Percentiles rank a stretch among this genome's conserved stretches.
phyloP scores from a whole-genome alignment of 2,329 filamentous ascomycete genomes.

The Cryphonectria parasitica region DNA sequence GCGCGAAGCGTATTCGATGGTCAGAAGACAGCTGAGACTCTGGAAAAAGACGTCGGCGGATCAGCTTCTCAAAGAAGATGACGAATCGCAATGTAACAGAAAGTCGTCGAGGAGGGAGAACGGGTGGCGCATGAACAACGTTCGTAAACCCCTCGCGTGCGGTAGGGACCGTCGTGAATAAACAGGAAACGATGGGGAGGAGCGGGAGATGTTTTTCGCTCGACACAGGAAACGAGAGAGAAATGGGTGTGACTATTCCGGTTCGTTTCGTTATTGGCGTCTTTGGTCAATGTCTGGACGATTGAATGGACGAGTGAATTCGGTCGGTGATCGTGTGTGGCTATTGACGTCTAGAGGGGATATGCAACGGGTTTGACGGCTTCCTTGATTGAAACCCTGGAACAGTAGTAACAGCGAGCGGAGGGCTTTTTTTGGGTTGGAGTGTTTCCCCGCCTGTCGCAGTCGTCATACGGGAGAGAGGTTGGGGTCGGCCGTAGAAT shows the following conservation, averaged over 20 bases:
- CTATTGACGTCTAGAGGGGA: not conserved
- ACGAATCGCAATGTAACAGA: slow-evolving; percentile 14
- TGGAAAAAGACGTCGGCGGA: slow-evolving; percentile 1
- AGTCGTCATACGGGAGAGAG: slow-evolving; percentile 24
- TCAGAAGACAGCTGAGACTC: not conserved
- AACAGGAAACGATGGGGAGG: slow-evolving; percentile 18
- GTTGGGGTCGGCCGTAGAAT: not conserved
- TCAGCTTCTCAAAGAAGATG: slow-evolving; percentile 13
- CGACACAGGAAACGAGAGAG: not conserved
- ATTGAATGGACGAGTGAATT: slow-evolving; percentile 1
- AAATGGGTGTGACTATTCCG: not conserved
- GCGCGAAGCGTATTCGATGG: not conserved
- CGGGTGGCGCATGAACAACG: slow-evolving; percentile 24
- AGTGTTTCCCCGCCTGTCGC: slow-evolving; percentile 20
- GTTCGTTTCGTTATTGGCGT: not conserved
- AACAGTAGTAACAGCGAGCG: slow-evolving; percentile 13
- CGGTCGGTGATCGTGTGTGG: slow-evolving; percentile 16
- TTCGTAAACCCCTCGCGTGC: slow-evolving; percentile 15
- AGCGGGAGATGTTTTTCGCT: not conserved
- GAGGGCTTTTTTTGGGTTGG: slow-evolving; percentile 18
- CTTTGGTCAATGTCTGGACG: not conserved
- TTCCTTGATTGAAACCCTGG: slow-evolving; percentile 20
- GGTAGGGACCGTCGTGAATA: slow-evolving; percentile 12
- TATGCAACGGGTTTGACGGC: slow-evolving; percentile 14
- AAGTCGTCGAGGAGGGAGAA: slow-evolving; percentile 15